These are phyloP conservation scores for Hymenoscyphus albidus DNA, from an alignment of 2,329 filamentous ascomycete genomes.

Conservation along the genomic window DNA sequence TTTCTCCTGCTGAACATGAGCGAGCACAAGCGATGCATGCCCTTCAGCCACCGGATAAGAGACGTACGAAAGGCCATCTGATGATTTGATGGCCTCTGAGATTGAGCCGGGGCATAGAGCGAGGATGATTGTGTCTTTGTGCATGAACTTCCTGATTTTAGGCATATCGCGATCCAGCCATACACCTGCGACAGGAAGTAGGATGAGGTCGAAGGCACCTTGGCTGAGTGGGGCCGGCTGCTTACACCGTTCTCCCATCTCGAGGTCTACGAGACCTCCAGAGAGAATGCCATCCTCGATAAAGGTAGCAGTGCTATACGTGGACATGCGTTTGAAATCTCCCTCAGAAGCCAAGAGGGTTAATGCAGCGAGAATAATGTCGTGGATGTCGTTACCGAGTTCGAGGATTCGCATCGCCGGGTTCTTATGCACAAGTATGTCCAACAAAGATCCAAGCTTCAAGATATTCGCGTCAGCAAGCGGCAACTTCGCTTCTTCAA, in stretches of 20 bases:
- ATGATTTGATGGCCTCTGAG: not conserved
- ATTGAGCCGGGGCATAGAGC: not conserved
- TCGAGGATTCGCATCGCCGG: constrained; percentile 26
- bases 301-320: not conserved
- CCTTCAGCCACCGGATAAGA: not conserved
- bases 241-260: not conserved
- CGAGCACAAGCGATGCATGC: not conserved
- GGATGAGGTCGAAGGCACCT: not conserved
- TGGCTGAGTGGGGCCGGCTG: not conserved
- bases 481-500: too few species aligned
- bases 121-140: not conserved
- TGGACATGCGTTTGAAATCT: not conserved
- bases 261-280: not conserved
- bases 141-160: not conserved
- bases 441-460: constrained; percentile 9
- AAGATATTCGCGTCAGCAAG: not conserved
- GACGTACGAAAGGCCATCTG: not conserved
- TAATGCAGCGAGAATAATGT: constrained; percentile 11
- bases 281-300: not conserved
- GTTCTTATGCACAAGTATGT: constrained; percentile 21
- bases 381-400: constrained; percentile 26
- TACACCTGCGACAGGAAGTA: not conserved
- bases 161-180: not conserved
- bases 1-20: not conserved
- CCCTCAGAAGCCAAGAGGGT: not conserved